Evolutionary conservation across 495 filamentous ascomycete genomes (phyloP), one percentile per base, ranked within the genome.

Genomic region (Podospora pseudoanserina): DNA sequence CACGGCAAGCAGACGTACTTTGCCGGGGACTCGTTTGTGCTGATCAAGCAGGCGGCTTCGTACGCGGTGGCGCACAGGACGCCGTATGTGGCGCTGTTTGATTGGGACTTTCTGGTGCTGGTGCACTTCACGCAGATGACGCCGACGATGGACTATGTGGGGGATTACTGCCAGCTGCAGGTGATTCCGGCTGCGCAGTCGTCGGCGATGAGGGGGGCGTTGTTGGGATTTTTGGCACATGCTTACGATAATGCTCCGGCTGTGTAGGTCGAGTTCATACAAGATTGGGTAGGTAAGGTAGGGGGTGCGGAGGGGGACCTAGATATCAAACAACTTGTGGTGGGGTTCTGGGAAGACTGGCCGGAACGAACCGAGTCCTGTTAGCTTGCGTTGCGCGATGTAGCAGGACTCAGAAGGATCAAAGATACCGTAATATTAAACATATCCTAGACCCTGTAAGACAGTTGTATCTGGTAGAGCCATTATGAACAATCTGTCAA

Each of bases 41-140:
- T 63, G 23, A 63, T 63, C 26, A 63, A 63, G 28, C 61, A 63
- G 61, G 61, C 61, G 26, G 39, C 26, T 28, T 32, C 61, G 39
- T 63, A 63, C 18, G 61, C 61, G 3, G 39, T 63, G 26, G 39
- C 11, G 26, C 61, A 63, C 61, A 4, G 61, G 4, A 63, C 61
- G 3, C 61, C 26, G 3, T 63, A 63, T 63, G 61, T 63, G 32
- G 61, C 61, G 16, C 26, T 63, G 26, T 63, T 63, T 4, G 53
- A 63, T 5, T 63, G 61, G 61, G 61, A 63, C 4, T 23, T 15
- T 15, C 61, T 63, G 15, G 15, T 58, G 7, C 55, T 58, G 7
- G 7, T 6, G 7, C 7, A 58, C 23, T 58, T 58, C 55, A 58
- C 7, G 5, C 18, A 58, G 55, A 6, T 9, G 55, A 58, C 55